Conservation (phyloP, 2,329 filamentous ascomycete species). For the Aureobasidium pullulans region DNA sequence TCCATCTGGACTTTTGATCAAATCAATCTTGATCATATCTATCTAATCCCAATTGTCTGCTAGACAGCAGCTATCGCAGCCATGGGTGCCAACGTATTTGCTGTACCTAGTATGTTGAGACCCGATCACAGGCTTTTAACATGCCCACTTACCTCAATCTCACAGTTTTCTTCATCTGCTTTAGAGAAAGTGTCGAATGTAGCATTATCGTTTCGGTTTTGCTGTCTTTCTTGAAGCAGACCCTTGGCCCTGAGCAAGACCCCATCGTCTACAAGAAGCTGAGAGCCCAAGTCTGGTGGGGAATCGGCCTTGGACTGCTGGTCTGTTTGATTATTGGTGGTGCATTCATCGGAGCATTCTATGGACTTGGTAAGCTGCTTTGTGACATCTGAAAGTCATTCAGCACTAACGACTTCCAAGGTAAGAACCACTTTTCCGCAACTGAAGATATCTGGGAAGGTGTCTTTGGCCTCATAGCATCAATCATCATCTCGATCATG, state of each 20-base stretch:
- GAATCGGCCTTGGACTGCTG: slow-evolving; percentile 54
- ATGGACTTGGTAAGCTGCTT: slow-evolving; percentile 47
- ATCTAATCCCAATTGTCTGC: neutral
- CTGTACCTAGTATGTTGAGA: slow-evolving; percentile 50
- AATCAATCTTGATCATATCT: slow-evolving; percentile 9
- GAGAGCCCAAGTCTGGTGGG: slow-evolving; percentile 64
- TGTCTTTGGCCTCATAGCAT: slow-evolving; percentile 65
- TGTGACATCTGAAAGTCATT: neutral
- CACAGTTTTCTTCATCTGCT: slow-evolving; percentile 74
- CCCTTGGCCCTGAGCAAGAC: slow-evolving; percentile 60
- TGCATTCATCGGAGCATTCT: slow-evolving; percentile 66
- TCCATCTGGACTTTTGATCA: slow-evolving; percentile 13
- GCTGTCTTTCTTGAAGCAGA: slow-evolving; percentile 77
- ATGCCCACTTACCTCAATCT: slow-evolving; percentile 24
- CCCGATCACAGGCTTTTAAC: neutral
- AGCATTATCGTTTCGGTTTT: slow-evolving; percentile 83
- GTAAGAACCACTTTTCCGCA: slow-evolving; percentile 54
- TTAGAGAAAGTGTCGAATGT: slow-evolving; percentile 76
- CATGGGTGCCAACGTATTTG: slow-evolving; percentile 64
- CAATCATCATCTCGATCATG: slow-evolving; percentile 73
- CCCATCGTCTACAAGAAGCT: slow-evolving; percentile 58
- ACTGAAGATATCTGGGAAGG: slow-evolving; percentile 77
- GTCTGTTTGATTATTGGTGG: slow-evolving; percentile 59
- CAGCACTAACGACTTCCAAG: neutral
- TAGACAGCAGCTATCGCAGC: neutral